Conservation (phyloP, 768 basidiomycete species). For the Psilocybe tampanensis region DNA sequence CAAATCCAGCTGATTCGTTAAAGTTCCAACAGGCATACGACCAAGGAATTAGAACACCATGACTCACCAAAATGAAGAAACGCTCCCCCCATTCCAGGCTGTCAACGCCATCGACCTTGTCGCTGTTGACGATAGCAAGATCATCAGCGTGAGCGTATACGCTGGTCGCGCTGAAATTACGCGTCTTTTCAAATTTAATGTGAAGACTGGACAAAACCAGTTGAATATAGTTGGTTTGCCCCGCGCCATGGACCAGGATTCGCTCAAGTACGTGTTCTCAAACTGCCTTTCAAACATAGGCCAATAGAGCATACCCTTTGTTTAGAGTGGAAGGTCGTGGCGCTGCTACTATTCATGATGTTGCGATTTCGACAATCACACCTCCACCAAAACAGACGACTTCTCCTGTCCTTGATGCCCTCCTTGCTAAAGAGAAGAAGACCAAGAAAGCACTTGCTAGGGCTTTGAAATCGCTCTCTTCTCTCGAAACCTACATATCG, state of each 20-base stretch:
- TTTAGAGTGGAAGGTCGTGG: constrained; percentile 48
- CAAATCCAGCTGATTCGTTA: too few relatives aligned
- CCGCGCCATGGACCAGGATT: not conserved
- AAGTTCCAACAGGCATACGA: too few relatives aligned
- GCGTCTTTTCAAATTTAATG: not conserved
- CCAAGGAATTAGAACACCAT: not conserved
- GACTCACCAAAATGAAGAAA: not conserved
- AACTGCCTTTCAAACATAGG: not conserved
- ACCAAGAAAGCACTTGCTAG: constrained; percentile 32
- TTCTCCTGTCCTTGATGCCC: constrained; percentile 26
- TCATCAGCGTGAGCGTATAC: not conserved
- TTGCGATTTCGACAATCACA: constrained; percentile 31
- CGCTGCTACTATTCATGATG: constrained; percentile 47
- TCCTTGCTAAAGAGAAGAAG: constrained; percentile 26
- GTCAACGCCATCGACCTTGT: not conserved
- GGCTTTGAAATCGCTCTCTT: constrained; percentile 25
- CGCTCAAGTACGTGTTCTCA: not conserved
- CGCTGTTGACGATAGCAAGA: not conserved
- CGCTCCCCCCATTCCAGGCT: not conserved
- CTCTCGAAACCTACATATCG: constrained; percentile 36
- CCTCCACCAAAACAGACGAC: constrained; percentile 19
- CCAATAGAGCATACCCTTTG: not conserved
- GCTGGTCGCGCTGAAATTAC: not conserved
- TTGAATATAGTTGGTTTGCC: not conserved
- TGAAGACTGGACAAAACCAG: not conserved